Percentiles rank a stretch among this genome's conserved stretches.
These are phyloP conservation scores for Suillus discolor DNA, from an alignment of 768 basidiomycete genomes.

Conservation along the genomic window DNA sequence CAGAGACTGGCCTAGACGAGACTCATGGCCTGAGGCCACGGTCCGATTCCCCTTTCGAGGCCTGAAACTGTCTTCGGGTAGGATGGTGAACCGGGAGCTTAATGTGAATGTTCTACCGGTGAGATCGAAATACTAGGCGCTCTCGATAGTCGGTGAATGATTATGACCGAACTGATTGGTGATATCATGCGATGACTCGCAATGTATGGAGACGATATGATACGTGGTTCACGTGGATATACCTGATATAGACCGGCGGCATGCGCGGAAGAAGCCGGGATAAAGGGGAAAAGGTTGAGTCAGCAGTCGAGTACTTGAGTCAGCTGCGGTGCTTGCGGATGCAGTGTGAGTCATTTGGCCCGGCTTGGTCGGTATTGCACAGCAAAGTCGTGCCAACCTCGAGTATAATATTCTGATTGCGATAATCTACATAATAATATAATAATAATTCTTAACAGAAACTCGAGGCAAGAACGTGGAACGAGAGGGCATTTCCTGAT, in stretches of 20 bases:
- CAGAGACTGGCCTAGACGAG: not conserved
- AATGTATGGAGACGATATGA: no score
- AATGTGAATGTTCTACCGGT: not conserved
- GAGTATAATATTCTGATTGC: not conserved
- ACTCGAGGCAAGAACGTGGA: constrained; percentile 36
- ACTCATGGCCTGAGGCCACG: not conserved
- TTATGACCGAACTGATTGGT: not conserved
- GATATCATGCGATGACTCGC: not conserved
- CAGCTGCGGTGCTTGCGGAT: constrained; percentile 16
- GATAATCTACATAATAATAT: not conserved
- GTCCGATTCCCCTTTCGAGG: not conserved
- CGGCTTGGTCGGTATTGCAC: not conserved
- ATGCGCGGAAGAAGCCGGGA: constrained; percentile 4
- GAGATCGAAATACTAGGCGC: not conserved
- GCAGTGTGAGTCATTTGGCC: constrained; percentile 4
- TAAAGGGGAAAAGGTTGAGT: constrained; percentile 14
- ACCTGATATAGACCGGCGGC: no score
- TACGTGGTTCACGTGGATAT: no score
- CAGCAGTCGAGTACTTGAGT: constrained; percentile 16
- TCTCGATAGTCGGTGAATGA: not conserved
- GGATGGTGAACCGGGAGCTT: no score
- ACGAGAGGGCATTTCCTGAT: constrained; percentile 7
- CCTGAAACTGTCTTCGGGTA: not conserved
- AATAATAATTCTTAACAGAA: constrained; percentile 16
- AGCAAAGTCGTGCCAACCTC: constrained; percentile 8